A percentile compares a stretch with the other conserved stretches of the same genome.
Evolutionary conservation across 192 early-diverging fungal species (phyloP).

Genomic region (Coemansia sp.): DNA sequence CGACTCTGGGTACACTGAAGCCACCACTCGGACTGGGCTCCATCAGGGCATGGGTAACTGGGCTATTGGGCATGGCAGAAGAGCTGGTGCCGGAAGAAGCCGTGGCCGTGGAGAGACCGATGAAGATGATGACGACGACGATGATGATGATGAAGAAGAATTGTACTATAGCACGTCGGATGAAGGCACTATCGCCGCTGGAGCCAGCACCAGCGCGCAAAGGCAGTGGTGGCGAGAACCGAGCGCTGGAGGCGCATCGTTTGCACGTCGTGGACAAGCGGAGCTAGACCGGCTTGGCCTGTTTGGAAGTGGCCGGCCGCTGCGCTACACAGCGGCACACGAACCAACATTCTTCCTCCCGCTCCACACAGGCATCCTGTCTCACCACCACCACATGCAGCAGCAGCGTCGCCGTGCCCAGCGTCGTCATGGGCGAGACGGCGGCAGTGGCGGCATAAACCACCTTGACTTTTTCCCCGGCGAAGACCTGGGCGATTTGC

Average conservation of each 20-base stretch:
- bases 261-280: not conserved
- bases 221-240: not conserved
- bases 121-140: conserved; percentile 12
- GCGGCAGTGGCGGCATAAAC: conserved; percentile 9
- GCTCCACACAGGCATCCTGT: conserved; percentile 30
- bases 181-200: not conserved
- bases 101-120: not conserved
- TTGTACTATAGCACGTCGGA: not conserved
- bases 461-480: conserved; percentile 45
- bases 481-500: conserved; percentile 42
- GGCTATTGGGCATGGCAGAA: not conserved
- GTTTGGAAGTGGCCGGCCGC: not conserved
- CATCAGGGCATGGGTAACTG: not conserved
- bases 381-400: conserved; percentile 24
- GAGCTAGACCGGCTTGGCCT: not conserved
- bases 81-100: not conserved
- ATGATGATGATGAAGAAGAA: not conserved
- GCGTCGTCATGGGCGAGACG: not conserved
- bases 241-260: not conserved
- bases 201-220: not conserved
- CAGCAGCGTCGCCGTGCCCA: conserved; percentile 6
- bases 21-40: not conserved
- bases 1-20: conserved; percentile 13
- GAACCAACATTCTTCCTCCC: conserved; percentile 20
- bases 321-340: conserved; percentile 7